Conservation (phyloP, 2,329 filamentous ascomycete genomes). For the Zasmidium citrigriseum region DNA sequence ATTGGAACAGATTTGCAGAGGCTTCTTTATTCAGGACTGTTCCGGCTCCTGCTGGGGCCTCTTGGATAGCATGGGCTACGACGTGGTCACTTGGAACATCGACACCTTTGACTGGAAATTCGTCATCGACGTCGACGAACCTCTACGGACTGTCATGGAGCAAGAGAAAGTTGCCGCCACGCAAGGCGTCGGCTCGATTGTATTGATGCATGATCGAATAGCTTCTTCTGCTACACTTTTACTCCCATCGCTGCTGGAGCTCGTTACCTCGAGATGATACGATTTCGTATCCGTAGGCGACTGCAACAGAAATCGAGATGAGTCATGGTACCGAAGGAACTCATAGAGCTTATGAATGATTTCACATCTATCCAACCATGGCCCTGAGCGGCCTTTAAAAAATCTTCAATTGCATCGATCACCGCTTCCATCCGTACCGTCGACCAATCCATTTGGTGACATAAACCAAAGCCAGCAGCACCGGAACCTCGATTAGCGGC, state of each 20-base stretch:
- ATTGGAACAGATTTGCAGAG: too few relatives aligned
- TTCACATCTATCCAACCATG: too few relatives aligned
- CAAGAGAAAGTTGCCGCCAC: neutral
- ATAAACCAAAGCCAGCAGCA: slow-evolving; percentile 76
- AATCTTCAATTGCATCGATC: slow-evolving; percentile 1
- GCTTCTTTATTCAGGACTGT: too few relatives aligned
- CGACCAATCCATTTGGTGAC: slow-evolving; percentile 62
- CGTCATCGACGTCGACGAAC: neutral
- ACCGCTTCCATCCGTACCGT: slow-evolving; percentile 55
- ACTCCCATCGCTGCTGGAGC: too few relatives aligned
- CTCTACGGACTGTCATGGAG: neutral
- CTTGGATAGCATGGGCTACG: neutral
- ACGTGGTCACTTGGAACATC: neutral
- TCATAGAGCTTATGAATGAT: too few relatives aligned
- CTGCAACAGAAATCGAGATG: too few relatives aligned
- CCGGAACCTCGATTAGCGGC: slow-evolving; percentile 83
- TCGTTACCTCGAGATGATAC: too few relatives aligned
- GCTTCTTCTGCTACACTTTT: too few relatives aligned
- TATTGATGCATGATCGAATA: neutral
- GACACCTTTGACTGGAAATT: neutral
- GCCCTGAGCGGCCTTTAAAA: too few relatives aligned
- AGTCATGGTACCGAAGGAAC: too few relatives aligned
- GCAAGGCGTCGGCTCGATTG: neutral
- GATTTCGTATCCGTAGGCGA: too few relatives aligned
- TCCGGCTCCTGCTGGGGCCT: neutral